phyloP scores from a whole-genome alignment of 129 eudicot genomes.

The Ambrosia trifida region DNA sequence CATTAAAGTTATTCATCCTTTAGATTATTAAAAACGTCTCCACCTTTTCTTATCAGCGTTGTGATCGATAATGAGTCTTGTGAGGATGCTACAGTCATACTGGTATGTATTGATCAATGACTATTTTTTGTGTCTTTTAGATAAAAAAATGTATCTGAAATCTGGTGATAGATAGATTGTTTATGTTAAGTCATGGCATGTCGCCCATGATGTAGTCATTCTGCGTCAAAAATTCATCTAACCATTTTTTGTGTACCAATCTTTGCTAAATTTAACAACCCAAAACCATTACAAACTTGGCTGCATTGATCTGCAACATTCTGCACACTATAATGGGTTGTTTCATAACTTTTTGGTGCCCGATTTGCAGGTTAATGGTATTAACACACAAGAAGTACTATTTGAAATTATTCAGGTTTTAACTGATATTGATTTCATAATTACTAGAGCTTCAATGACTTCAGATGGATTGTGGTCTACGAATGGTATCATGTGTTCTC shows the following conservation, averaged over 20 bases:
- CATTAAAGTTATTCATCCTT: background rate
- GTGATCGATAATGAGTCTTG: background rate
- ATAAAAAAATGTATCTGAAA: too few relatives aligned
- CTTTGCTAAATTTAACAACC: background rate
- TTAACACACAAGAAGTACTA: background rate
- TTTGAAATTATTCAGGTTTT: background rate
- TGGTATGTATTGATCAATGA: background rate
- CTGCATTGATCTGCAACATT: background rate
- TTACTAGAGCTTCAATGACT: background rate
- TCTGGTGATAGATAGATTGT: background rate
- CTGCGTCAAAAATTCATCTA: background rate
- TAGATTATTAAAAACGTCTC: background rate
- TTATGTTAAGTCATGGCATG: background rate
- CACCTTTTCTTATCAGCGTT: background rate
- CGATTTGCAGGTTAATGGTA: background rate
- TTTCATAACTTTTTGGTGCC: background rate
- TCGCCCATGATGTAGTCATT: background rate
- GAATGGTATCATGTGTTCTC: background rate
- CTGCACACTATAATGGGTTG: background rate
- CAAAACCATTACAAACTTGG: background rate
- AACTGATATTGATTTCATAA: background rate
- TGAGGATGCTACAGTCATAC: conserved; percentile 2
- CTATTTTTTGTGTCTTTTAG: background rate
- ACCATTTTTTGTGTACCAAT: background rate
- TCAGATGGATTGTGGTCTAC: background rate